Conservation (phyloP, 129 eudicot genomes). For the Oenanthe sinensis region DNA sequence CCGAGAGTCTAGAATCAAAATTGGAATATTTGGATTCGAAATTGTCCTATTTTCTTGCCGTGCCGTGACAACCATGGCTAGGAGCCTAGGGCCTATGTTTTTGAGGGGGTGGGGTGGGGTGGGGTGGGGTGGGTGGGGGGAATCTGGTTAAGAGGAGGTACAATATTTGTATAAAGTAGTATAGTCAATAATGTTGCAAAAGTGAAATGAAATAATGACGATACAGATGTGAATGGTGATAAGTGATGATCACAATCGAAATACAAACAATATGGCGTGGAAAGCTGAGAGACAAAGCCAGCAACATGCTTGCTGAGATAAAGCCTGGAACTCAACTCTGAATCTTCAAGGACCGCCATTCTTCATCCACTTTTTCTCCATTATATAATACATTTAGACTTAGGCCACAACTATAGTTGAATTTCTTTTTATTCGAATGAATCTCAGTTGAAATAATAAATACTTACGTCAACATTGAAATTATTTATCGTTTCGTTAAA, state of each 20-base stretch:
- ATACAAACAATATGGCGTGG: neutral
- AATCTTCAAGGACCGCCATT: neutral
- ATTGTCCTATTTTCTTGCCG: neutral
- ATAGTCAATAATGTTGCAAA: neutral
- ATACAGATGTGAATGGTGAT: neutral
- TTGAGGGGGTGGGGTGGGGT: too few relatives aligned
- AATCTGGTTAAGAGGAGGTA: neutral
- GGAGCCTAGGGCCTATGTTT: too few relatives aligned
- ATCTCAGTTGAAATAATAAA: too few relatives aligned
- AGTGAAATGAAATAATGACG: neutral
- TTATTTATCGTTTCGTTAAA: too few relatives aligned
- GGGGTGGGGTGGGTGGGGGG: too few relatives aligned
- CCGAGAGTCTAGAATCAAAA: too few relatives aligned
- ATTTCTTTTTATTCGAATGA: too few relatives aligned
- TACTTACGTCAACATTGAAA: too few relatives aligned
- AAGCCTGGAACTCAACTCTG: neutral
- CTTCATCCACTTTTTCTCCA: neutral
- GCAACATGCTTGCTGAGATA: conserved; percentile 1
- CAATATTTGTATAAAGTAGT: neutral
- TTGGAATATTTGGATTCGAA: neutral
- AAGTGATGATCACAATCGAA: neutral
- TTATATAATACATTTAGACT: neutral
- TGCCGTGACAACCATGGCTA: too few relatives aligned
- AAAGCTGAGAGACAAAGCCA: neutral
- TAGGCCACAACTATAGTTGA: neutral